Conservation (phyloP, 345 rosid genomes). For the Excoecaria cochinchinensis region DNA sequence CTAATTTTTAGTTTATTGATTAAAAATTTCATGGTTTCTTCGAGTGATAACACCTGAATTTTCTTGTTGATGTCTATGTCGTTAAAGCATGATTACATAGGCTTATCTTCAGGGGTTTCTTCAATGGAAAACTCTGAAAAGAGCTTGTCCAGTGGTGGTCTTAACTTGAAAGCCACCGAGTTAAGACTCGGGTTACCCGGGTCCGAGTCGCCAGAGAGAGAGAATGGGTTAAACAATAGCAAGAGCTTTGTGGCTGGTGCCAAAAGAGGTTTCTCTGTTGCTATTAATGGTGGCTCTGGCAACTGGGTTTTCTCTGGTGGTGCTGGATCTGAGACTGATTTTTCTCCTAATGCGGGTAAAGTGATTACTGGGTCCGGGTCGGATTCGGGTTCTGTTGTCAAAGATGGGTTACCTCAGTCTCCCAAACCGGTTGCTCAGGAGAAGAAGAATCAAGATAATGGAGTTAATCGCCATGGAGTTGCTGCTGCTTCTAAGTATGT, state of each 20-base stretch:
- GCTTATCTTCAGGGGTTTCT: slow-evolving; percentile 44
- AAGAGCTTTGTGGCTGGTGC: slow-evolving; percentile 49
- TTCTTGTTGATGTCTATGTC: slow-evolving; percentile 38
- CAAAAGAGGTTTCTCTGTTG: slow-evolving; percentile 59
- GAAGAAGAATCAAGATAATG: slow-evolving; percentile 34
- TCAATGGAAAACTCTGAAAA: slow-evolving; percentile 49
- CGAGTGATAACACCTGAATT: neutral
- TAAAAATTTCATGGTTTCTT: neutral
- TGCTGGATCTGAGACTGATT: slow-evolving; percentile 34
- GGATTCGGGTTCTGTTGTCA: slow-evolving; percentile 21
- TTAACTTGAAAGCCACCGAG: slow-evolving; percentile 69
- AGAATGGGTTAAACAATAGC: neutral
- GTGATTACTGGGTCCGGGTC: slow-evolving; percentile 23
- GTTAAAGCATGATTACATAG: slow-evolving; percentile 55
- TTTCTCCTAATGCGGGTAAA: slow-evolving; percentile 30
- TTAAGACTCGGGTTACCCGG: slow-evolving; percentile 79
- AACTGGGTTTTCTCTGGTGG: slow-evolving; percentile 53
- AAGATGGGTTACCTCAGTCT: slow-evolving; percentile 36
- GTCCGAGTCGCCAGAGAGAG: slow-evolving; percentile 57
- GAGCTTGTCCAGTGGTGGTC: slow-evolving; percentile 19
- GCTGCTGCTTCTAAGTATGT: slow-evolving; percentile 55
- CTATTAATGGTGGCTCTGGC: slow-evolving; percentile 38
- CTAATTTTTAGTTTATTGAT: neutral
- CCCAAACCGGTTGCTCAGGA: slow-evolving; percentile 39
- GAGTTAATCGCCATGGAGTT: slow-evolving; percentile 30